Base-by-base conservation (phyloP, 2,329 filamentous ascomycete genomes). In the Epichloe festucae region DNA sequence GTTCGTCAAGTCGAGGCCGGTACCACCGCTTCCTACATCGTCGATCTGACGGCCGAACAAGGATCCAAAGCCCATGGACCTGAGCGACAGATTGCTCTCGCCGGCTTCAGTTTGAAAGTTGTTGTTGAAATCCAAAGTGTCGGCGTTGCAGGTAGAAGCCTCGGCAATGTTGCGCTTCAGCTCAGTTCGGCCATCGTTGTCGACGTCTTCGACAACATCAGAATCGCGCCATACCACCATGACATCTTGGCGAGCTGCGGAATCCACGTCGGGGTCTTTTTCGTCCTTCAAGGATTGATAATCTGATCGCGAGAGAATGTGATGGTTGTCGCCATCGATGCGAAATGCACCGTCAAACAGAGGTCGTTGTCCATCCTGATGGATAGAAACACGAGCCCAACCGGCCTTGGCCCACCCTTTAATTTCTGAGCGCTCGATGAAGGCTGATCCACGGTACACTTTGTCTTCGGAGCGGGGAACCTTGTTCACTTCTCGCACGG, bases 201-300 rank as follows among this genome's bases (percentile, higher is more conserved):
- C 52, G 31, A 52, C 55, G 17, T 51, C 54, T n/a, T 59, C 56
- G 35, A 71, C 65, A 62, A 96, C 81, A 65, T 98, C 93, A 31
- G 89, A 95, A 63, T 97, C 90, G 57, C 90, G 81, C 77, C 88
- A 97, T 1, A 96, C 77, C 38, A 96, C 76, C 90, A 98, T 93
- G 63, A 80, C 85, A 55, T 95, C 87, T 35, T 82, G 77, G 4
- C 63, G 74, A 45, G 71, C 67, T 34, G 73, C 63, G 35, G 70
- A 66, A 14, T 77, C 70, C 7, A 87, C 65, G 27, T 77, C 71
- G 2, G 89, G 87, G 64, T 98, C 93, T 44, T 82, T 71, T 21
- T 71, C 65, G 55, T 88, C 80, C 62, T 79, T 84, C 45, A 87
- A 89, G 57, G 79, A 75, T 63, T 79, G 75, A 63, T 93, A 98